phyloP scores from a whole-genome alignment of 2,329 filamentous ascomycete species.

The Colletotrichum euphorbiae region DNA sequence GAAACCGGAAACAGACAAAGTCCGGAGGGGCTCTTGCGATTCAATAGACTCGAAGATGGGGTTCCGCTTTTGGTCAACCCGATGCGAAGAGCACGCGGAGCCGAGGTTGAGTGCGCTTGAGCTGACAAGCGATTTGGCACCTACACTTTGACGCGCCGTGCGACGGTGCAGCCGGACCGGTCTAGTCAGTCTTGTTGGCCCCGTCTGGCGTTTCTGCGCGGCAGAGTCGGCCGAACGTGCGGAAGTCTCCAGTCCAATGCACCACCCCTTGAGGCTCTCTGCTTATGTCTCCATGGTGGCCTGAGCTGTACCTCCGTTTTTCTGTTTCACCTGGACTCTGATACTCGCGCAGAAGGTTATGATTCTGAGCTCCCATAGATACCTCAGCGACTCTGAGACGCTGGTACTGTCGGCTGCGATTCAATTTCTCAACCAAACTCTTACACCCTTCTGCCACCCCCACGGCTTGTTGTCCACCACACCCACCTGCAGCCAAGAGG shows the following conservation, averaged over 20 bases:
- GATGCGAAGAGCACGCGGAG: slow-evolving; percentile 26
- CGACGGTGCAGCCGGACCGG: slow-evolving; percentile 4
- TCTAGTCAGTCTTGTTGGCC: slow-evolving; percentile 6
- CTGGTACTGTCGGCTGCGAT: slow-evolving; percentile 10
- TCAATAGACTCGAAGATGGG: not conserved
- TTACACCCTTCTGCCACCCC: slow-evolving; percentile 20
- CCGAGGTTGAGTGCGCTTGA: slow-evolving; percentile 1
- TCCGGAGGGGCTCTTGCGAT: not conserved
- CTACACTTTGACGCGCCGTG: slow-evolving; percentile 37
- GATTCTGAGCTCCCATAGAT: not conserved
- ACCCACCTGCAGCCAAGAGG: not conserved
- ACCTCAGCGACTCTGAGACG: slow-evolving; percentile 19
- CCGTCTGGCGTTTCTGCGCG: slow-evolving; percentile 28
- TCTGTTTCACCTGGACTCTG: slow-evolving; percentile 36
- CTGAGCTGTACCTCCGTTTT: not conserved
- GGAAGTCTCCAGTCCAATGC: not conserved
- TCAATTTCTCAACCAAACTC: not conserved
- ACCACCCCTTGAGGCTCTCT: not conserved
- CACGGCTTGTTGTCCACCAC: not conserved
- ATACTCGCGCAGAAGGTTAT: slow-evolving; percentile 14
- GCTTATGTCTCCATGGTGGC: slow-evolving; percentile 4
- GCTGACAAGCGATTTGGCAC: slow-evolving; percentile 24
- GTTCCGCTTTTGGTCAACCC: slow-evolving; percentile 23
- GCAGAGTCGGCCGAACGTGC: slow-evolving; percentile 22
- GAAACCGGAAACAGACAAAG: slow-evolving; percentile 12